These are phyloP conservation scores for Draba incana DNA, from an alignment of 345 rosid species.

Conservation along the genomic window DNA sequence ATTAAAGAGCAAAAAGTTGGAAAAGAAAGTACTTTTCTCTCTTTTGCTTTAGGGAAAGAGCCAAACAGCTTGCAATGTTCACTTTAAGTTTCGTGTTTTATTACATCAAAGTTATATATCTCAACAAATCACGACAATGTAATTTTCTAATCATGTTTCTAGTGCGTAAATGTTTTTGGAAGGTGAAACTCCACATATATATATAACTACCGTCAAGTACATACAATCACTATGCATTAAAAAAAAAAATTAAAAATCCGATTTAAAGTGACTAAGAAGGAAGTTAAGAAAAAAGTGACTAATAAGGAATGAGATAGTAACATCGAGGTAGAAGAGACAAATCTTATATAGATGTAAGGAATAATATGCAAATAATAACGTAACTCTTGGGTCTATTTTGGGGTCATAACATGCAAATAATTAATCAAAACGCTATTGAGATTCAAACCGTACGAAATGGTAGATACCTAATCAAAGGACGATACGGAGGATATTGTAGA, in stretches of 20 bases:
- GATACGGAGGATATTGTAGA: constrained; percentile 29
- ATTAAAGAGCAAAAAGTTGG: constrained; percentile 27
- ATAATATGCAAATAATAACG: neutral
- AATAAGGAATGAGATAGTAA: neutral
- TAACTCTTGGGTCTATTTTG: constrained; percentile 17
- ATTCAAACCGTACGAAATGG: constrained; percentile 38
- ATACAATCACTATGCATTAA: neutral
- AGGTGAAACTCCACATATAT: neutral
- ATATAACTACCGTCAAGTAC: neutral
- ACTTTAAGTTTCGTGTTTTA: constrained; percentile 34
- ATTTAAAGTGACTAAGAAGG: neutral
- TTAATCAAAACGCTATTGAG: constrained; percentile 31
- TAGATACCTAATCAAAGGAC: constrained; percentile 38
- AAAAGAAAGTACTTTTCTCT: constrained; percentile 32
- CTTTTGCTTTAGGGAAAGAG: constrained; percentile 44
- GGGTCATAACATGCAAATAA: constrained; percentile 20
- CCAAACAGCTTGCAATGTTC: constrained; percentile 38
- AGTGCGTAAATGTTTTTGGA: constrained; percentile 16
- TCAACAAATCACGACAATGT: neutral
- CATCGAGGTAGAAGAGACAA: neutral
- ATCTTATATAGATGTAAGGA: neutral
- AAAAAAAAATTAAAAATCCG: neutral
- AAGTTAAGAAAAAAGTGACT: neutral
- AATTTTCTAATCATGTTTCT: constrained; percentile 17
- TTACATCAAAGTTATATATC: constrained; percentile 18